These are phyloP conservation scores for Discostella pseudostelligera DNA, from an alignment of 108 stramenopile genomes.

Conservation along the genomic window DNA sequence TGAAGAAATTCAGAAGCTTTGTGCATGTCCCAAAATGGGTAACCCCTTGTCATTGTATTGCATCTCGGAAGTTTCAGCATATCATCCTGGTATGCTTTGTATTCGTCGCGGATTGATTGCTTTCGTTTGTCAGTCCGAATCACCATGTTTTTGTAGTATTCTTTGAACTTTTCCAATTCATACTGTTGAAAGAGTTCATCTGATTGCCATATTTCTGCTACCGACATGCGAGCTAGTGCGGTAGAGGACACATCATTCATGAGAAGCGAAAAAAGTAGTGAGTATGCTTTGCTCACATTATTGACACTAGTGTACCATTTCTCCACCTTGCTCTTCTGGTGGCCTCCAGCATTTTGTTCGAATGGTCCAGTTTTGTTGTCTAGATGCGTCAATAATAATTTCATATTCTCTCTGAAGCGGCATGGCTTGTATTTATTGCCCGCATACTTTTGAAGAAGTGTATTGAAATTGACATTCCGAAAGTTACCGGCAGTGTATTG, in stretches of 20 bases:
- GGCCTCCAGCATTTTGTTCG: too few relatives aligned
- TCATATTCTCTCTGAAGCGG: conserved; percentile 7
- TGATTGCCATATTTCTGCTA: conserved; percentile 3
- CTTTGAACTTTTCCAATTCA: background rate
- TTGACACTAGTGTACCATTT: conserved; percentile 6
- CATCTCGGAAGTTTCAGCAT: background rate
- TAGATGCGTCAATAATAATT: background rate
- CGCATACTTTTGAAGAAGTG: background rate
- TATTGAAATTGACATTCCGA: background rate
- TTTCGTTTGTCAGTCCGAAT: background rate
- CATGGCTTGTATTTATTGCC: background rate
- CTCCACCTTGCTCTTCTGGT: background rate
- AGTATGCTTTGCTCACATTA: conserved; percentile 13
- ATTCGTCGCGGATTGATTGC: background rate
- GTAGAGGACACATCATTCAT: background rate
- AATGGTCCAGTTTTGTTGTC: conserved; percentile 6
- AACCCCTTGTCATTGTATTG: background rate
- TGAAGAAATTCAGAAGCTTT: background rate
- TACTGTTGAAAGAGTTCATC: conserved; percentile 5
- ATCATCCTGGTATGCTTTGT: background rate
- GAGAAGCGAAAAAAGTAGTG: background rate
- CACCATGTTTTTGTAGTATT: conserved; percentile 1
- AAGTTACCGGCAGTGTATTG: conserved; percentile 2
- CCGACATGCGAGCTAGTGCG: background rate
- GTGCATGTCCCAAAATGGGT: background rate